Evolutionary conservation across 148 eudicot species (phyloP), one percentile per base, ranked within the genome.

Genomic region (Talinum fruticosum): DNA sequence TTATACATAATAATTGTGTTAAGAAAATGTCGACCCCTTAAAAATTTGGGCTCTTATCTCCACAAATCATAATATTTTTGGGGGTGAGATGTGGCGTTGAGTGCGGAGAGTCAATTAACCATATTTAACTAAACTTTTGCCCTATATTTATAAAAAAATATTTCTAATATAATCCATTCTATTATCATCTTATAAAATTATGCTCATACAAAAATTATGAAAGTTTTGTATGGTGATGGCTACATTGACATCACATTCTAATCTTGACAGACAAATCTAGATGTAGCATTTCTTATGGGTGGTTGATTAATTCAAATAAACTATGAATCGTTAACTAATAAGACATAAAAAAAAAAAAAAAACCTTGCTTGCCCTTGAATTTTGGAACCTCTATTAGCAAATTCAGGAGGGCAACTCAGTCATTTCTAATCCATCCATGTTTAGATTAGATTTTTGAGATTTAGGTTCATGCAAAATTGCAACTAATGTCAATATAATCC

Each of bases 251-350:
- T 8, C 28, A 47, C 73, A 44, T 64, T 66, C 65, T 65, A 71
- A 72, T 80, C 78, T 62, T 80, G 69, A 80, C 75, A n/a, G 36
- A 71, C 69, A 32, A 37, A 36, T 37, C 45, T 59, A 29, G 1
- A 0, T 59, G 24, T 38, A 23, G 4, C 18, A 24, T 29, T 28
- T 24, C 10, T 69, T 77, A 69, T 57, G 69, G 75, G 68, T 51
- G 38, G 34, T 81, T 81, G 83, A 81, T 76, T 71, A 76, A 49
- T 76, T 81, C 79, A 81, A 76, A 71, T 21, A 68, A n/a, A n/a
- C 34, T 18, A 41, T 71, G 30, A 75, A n/a, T 10, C 32, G 36
- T 24, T 19, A 66, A 41, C 47, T 41, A 41, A 41, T 35, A n/a
- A n/a, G n/a, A n/a, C n/a, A n/a, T 24, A 44, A 21, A 21, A 8